Conservation (phyloP, 345 rosid species). For the Aquilaria yunnanensis region DNA sequence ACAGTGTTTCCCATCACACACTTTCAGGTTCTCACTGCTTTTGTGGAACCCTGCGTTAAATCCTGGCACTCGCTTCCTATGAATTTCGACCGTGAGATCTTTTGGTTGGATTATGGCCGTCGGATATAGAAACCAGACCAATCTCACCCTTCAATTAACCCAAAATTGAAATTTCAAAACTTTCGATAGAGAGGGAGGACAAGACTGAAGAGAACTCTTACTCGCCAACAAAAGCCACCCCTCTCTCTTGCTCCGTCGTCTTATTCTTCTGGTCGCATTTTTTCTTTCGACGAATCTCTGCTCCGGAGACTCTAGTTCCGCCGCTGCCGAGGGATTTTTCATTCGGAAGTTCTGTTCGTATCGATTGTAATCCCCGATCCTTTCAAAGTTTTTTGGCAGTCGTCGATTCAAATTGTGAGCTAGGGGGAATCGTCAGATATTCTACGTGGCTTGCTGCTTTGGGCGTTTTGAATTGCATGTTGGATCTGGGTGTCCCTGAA, state of each 20-base stretch:
- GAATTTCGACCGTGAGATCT: conserved; percentile 60
- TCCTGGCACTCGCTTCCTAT: conserved; percentile 23
- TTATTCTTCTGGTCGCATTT: conserved; percentile 12
- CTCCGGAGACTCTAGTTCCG: conserved; percentile 14
- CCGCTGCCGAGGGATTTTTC: conserved; percentile 10
- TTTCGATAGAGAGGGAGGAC: conserved; percentile 76
- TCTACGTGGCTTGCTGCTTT: conserved; percentile 4
- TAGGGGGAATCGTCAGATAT: conserved; percentile 15
- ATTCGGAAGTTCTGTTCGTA: conserved; percentile 14
- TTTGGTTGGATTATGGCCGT: conserved; percentile 15
- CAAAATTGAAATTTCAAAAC: conserved; percentile 76
- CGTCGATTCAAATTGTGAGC: conserved; percentile 21
- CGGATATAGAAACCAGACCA: conserved; percentile 21
- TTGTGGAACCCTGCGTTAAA: conserved; percentile 45
- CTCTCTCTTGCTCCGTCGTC: conserved; percentile 17
- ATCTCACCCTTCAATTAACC: conserved; percentile 60
- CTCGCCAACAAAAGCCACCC: conserved; percentile 20
- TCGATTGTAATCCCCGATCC: not conserved
- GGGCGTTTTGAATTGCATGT: conserved; percentile 5
- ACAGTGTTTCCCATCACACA: not conserved
- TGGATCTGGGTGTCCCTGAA: conserved; percentile 39
- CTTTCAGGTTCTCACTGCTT: conserved; percentile 1
- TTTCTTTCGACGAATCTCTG: conserved; percentile 14
- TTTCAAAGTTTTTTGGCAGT: not conserved
- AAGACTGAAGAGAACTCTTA: not conserved